Evolutionary conservation across 495 filamentous ascomycete species (phyloP), one percentile per base, ranked within the genome.

Genomic region (Aspergillus diversus): DNA sequence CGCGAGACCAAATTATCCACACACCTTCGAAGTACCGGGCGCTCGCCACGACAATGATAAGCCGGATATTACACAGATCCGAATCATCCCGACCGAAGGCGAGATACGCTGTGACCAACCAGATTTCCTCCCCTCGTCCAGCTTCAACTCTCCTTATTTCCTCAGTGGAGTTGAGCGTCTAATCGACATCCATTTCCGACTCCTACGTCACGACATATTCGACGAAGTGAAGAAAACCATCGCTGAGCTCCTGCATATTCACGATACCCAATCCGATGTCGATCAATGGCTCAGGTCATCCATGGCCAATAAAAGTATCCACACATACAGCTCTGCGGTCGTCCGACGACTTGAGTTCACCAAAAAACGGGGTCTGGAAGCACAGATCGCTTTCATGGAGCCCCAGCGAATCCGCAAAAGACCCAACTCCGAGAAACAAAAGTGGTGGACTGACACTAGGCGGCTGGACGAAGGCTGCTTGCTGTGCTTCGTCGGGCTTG

Each of bases 121-220:
- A 4, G 56, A 49, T 6, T 48, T 59, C 11, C 56, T 59, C 7
- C 56, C 56, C 1, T 59, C 56, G 6, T 34, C 56, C 3, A 49
- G 27, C 43, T 59, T 59, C n/a, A 15, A 49, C 13, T 34, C 56
- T 0, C 27, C 27, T 16, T 59, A 59, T 47, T 49, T 59, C 43
- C 11, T 59, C 15, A 5, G 49, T 11, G 56, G 56, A 21, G 56
- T 37, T 5, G 56, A 59, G 17, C 42, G 56, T 16, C 11, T 59
- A 4, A 35, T 59, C 27, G 56, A 59, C 13, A 17, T 59, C 7
- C 56, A 59, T 37, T 59, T 59, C n/a, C 42, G 56, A 11, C 42
- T 59, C n/a, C 39, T 59, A 1, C 56, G 56, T 21, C 56, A 59
- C 42, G 56, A 59, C 31, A 58, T 59, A 0, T 59, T 59, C 43